Evolutionary conservation across 371 early-diverging fungal genomes (phyloP), one percentile per base, ranked within the genome.

Genomic region (Conidiobolus incongruus): DNA sequence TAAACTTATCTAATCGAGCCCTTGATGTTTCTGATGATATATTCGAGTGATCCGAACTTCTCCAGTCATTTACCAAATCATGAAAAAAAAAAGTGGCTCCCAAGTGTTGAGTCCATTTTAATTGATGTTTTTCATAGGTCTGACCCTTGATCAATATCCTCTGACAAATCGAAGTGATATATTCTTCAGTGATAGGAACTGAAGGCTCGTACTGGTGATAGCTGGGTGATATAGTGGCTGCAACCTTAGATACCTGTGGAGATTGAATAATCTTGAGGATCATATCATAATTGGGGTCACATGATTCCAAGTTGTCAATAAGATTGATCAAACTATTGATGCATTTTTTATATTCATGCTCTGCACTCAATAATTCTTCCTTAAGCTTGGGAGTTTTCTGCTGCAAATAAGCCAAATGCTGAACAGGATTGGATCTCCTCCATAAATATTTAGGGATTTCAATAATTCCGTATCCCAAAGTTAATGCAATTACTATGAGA

Each of bases 381-480:
- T 79, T 78, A 29, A 65, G 48, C 17, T 54, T 50, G 31, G 75
- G 63, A 0, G 81, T 81, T n/a, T 62, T 58, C 40, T 58, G 52
- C 54, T 86, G 79, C 17, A 77, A 53, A 13, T 63, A 60, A 17
- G 56, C 35, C 24, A 86, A 56, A 16, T 61, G 62, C 16, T 63
- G 61, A 20, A 45, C 50, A 4, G 63, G 53, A 48, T 64, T 64
- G 11, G 73, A 66, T 2, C 59, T 51, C 42, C 61, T 66, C 85
- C 86, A 88, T 26, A 87, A 54, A 33, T 63, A 58, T 23, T 86
- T 63, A 24, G 90, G 90, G 2, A 85, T 60, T 13, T 78, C 72
- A 0, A 90, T 82, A 13, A 86, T 55, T 2, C 90, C 90, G 56
- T 82, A 80, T 2, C 87, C 83, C 71, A 90, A 70, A 54, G 85